Evolutionary conservation across 192 early-diverging fungal species (phyloP).

Genomic region (Backusella parvicylindrica): DNA sequence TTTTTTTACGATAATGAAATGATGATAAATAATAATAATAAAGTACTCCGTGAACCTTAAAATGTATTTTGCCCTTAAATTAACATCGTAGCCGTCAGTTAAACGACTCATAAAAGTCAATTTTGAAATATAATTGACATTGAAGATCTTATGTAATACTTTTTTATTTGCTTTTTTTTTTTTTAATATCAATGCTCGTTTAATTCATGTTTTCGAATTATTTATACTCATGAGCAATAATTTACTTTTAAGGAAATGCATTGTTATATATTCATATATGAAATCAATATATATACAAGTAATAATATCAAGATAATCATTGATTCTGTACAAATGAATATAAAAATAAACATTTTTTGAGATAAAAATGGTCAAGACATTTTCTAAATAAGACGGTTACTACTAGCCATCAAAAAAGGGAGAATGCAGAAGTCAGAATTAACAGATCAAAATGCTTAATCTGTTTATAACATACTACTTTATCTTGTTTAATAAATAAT

Average conservation of each 20-base stretch:
- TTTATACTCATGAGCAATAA: not conserved
- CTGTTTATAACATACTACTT: not conserved
- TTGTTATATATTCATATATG: not conserved
- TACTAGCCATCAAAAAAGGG: not conserved
- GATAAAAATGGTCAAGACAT: not conserved
- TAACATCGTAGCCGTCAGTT: not conserved
- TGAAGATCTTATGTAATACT: not conserved
- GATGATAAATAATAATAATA: not conserved
- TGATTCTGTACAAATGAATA: not conserved
- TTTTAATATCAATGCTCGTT: not conserved
- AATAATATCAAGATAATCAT: not conserved
- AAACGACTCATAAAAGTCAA: not conserved
- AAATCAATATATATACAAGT: not conserved
- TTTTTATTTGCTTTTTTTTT: not conserved
- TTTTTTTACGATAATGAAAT: not conserved
- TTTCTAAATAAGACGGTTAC: not conserved
- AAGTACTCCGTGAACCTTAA: not conserved
- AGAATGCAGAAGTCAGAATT: not conserved
- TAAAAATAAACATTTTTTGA: not conserved
- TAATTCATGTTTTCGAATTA: not conserved
- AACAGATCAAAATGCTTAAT: not conserved
- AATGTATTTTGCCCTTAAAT: not conserved
- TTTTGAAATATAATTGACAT: constrained; percentile 1
- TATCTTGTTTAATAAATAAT: not conserved
- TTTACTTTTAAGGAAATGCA: not conserved